These are phyloP conservation scores for Paracamarosporium sp. DNA, from an alignment of 2,329 filamentous ascomycete species.

Conservation along the genomic window DNA sequence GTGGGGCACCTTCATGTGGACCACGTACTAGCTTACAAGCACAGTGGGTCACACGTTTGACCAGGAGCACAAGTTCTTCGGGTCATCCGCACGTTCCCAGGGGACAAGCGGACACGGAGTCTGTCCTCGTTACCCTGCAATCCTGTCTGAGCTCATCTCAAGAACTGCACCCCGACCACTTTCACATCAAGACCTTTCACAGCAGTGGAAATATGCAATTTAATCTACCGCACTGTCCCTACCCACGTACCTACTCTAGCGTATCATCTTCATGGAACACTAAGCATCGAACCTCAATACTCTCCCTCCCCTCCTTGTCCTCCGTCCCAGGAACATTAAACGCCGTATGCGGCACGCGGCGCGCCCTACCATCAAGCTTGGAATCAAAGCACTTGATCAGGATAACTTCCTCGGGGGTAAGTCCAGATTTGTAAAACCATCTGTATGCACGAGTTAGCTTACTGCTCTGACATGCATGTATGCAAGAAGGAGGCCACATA, in stretches of 20 bases:
- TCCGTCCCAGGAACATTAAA: conserved; percentile 37
- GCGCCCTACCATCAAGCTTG: conserved; percentile 41
- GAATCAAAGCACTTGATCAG: conserved; percentile 47
- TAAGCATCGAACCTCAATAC: conserved; percentile 43
- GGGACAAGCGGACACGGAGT: not conserved
- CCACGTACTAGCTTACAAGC: not conserved
- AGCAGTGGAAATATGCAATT: not conserved
- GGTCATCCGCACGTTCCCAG: not conserved
- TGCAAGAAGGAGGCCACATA: conserved; percentile 14
- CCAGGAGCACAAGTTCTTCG: not conserved
- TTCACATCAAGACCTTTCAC: not conserved
- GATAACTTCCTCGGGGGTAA: conserved; percentile 37
- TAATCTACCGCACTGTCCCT: not conserved
- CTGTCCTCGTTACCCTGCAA: too few relatives aligned
- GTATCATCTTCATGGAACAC: conserved; percentile 43
- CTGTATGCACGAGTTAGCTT: conserved; percentile 12
- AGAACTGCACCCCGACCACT: not conserved
- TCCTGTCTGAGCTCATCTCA: too few relatives aligned
- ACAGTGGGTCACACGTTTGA: not conserved
- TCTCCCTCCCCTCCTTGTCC: conserved; percentile 35
- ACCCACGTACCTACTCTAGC: conserved; percentile 21
- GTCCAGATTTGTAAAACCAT: conserved; percentile 42
- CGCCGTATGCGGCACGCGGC: conserved; percentile 42
- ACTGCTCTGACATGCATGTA: not conserved
- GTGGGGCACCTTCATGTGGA: not conserved